Evolutionary conservation across 2,329 filamentous ascomycete species (phyloP).

Genomic region (Cladosporium sp.): DNA sequence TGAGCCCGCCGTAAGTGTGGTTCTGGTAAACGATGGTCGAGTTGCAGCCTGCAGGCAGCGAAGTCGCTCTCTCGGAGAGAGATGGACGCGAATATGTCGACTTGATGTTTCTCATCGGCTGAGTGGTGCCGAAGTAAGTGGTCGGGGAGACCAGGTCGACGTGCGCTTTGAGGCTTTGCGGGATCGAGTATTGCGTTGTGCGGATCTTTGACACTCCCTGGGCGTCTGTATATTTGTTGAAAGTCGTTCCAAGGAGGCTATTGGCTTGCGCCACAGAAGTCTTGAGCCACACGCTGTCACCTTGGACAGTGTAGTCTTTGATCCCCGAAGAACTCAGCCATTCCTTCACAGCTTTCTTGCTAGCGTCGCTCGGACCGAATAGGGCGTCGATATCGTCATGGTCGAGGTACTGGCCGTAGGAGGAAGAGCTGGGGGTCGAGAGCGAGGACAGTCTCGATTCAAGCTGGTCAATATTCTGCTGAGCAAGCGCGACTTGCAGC

Average conservation of each 20-base stretch:
- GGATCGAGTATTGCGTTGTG: conserved; percentile 63
- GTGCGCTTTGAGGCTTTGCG: conserved; percentile 54
- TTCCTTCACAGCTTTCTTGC: conserved; percentile 51
- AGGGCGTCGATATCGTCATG: conserved; percentile 60
- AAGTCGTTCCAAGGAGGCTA: conserved; percentile 58
- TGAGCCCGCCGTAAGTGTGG: conserved; percentile 52
- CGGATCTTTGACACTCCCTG: conserved; percentile 48
- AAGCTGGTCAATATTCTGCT: conserved; percentile 39
- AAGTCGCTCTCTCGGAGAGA: not conserved
- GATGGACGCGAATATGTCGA: conserved; percentile 27
- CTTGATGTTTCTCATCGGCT: conserved; percentile 26
- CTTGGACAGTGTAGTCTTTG: conserved; percentile 52
- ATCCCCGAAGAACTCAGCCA: conserved; percentile 61
- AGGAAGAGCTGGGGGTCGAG: conserved; percentile 60
- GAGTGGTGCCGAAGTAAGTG: conserved; percentile 56
- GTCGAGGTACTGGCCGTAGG: conserved; percentile 65
- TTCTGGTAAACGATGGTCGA: conserved; percentile 35
- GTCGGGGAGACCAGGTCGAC: conserved; percentile 63
- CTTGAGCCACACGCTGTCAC: conserved; percentile 65
- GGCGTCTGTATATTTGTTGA: conserved; percentile 54
- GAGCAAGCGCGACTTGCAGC: conserved; percentile 6
- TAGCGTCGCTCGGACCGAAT: conserved; percentile 54
- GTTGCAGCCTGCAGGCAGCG: not conserved
- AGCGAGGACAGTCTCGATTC: conserved; percentile 63
- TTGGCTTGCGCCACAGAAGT: conserved; percentile 55